These are phyloP conservation scores for Pogostemon cablin DNA, from an alignment of 257 asterid species.

Conservation along the genomic window DNA sequence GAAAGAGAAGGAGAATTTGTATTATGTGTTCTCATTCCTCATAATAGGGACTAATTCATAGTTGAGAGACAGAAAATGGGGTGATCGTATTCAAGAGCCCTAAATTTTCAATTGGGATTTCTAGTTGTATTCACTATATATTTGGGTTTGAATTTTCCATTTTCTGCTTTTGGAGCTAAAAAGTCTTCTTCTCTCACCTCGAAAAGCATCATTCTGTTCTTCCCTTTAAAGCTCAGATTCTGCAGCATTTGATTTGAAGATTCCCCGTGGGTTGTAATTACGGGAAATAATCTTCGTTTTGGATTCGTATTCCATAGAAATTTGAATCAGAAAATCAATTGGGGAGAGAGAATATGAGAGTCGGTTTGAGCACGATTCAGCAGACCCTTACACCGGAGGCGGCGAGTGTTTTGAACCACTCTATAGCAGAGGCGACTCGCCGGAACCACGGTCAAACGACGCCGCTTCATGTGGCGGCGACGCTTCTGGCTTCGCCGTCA, in stretches of 20 bases:
- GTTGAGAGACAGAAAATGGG: not conserved
- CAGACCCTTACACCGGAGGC: constrained; percentile 93
- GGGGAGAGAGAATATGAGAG: constrained; percentile 61
- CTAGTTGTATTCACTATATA: too few relatives aligned
- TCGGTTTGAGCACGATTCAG: constrained; percentile 79
- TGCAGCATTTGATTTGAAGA: constrained; percentile 24
- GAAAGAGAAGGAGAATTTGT: constrained; percentile 40
- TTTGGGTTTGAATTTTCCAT: too few relatives aligned
- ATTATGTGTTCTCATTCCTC: constrained; percentile 27
- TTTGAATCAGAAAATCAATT: not conserved
- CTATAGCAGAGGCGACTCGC: constrained; percentile 82
- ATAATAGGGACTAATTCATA: constrained; percentile 34
- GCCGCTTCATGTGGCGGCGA: constrained; percentile 96
- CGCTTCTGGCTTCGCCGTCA: constrained; percentile 75
- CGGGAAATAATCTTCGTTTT: not conserved
- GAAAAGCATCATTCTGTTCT: not conserved
- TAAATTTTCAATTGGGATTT: not conserved
- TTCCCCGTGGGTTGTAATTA: not conserved
- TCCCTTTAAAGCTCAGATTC: not conserved
- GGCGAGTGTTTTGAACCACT: constrained; percentile 69
- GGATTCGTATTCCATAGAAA: constrained; percentile 22
- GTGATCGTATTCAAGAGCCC: constrained; percentile 22
- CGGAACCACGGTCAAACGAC: constrained; percentile 94
- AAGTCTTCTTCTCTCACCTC: too few relatives aligned
- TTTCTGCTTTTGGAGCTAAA: too few relatives aligned